A percentile compares a stretch with the other conserved stretches of the same genome.
Evolutionary conservation across 1,284 basidiomycete species (phyloP).

Genomic region (Amylostereum chailletii): DNA sequence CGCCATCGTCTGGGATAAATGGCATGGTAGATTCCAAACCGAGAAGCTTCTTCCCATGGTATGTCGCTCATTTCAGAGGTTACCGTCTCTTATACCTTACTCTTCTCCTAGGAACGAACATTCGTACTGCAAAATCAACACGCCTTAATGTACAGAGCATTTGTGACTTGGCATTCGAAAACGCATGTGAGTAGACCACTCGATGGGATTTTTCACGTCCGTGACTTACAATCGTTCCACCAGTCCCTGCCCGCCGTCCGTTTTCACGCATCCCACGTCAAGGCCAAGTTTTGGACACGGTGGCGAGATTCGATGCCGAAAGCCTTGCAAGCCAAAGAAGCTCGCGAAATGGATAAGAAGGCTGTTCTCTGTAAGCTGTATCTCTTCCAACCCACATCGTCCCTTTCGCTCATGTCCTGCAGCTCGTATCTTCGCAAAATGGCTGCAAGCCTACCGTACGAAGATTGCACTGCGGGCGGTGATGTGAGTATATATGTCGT

Average conservation of each 20-base stretch:
- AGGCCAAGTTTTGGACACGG: slow-evolving; percentile 48
- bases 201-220: neutral
- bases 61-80: slow-evolving; percentile 16
- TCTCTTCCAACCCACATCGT: slow-evolving; percentile 4
- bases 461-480: slow-evolving; percentile 72
- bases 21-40: slow-evolving; percentile 62
- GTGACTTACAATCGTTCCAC: slow-evolving; percentile 11
- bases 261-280: slow-evolving; percentile 54
- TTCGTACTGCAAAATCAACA: slow-evolving; percentile 49
- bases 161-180: slow-evolving; percentile 64
- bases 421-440: slow-evolving; percentile 56
- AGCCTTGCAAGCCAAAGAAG: slow-evolving; percentile 53
- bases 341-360: slow-evolving; percentile 50
- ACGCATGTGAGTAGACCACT: slow-evolving; percentile 43
- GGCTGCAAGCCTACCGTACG: slow-evolving; percentile 56
- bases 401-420: slow-evolving; percentile 12
- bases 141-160: slow-evolving; percentile 54
- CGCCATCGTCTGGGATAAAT: slow-evolving; percentile 61
- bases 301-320: slow-evolving; percentile 67
- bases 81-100: slow-evolving; percentile 2
- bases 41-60: slow-evolving; percentile 58
- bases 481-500: slow-evolving; percentile 45
- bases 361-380: slow-evolving; percentile 47
- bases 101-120: slow-evolving; percentile 43
- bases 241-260: slow-evolving; percentile 70